Conservation (phyloP, 768 basidiomycete species). For the Scleroderma citrinum region DNA sequence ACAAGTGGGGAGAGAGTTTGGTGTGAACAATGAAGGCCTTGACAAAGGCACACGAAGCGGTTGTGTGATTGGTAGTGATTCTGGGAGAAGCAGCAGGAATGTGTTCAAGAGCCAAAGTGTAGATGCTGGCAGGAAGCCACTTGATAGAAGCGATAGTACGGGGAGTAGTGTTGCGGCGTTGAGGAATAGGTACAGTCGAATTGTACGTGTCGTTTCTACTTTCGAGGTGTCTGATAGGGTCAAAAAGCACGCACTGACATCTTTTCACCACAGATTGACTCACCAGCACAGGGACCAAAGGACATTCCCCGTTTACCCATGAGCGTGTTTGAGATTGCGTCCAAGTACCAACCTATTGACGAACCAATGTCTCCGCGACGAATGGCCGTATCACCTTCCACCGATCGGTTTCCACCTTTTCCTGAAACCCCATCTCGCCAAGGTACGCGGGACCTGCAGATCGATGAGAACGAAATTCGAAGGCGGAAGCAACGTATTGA, state of each 20-base stretch:
- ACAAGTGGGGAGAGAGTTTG: constrained; percentile 30
- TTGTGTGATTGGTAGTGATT: constrained; percentile 30
- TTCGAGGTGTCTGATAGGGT: not conserved
- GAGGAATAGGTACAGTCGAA: constrained; percentile 54
- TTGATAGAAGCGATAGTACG: constrained; percentile 50
- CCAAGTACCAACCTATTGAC: constrained; percentile 49
- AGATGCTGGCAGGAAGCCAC: constrained; percentile 26
- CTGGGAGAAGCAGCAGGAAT: constrained; percentile 10
- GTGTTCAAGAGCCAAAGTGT: constrained; percentile 24
- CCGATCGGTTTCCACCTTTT: constrained; percentile 20
- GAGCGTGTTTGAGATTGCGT: constrained; percentile 60
- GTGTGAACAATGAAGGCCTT: constrained; percentile 17
- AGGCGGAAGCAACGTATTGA: constrained; percentile 39
- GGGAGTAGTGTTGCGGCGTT: constrained; percentile 65
- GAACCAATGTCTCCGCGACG: constrained; percentile 37
- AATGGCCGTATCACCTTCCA: constrained; percentile 31
- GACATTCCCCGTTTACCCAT: constrained; percentile 59
- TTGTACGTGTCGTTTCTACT: constrained; percentile 35
- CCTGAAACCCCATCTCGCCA: constrained; percentile 17
- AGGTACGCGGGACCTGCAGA: constrained; percentile 11
- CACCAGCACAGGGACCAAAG: constrained; percentile 48
- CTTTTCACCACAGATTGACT: constrained; percentile 36
- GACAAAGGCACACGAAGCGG: too few species aligned
- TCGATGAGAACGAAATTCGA: constrained; percentile 22
- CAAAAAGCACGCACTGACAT: not conserved